Evolutionary conservation across 2,329 filamentous ascomycete species (phyloP), one percentile per base, ranked within the genome.

Genomic region (Aspergillus tamarii): DNA sequence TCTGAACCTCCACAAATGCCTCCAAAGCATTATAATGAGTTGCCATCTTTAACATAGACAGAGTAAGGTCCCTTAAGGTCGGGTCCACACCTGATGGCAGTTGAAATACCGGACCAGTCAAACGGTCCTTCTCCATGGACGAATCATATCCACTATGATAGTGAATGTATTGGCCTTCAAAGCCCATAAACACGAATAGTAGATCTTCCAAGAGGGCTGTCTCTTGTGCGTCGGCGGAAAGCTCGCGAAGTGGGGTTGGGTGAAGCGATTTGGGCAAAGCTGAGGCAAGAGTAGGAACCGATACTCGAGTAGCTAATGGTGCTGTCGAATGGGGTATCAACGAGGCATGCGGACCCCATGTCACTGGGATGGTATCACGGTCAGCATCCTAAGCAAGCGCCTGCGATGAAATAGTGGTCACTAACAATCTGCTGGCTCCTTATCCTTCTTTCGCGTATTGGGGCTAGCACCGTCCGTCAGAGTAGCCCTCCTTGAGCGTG

Each of bases 111-210:
- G 95, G 95, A 0, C 95, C 95, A 7, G 90, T 86, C 57, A 99
- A 83, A 16, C 94, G 89, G 73, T 96, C 93, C 72, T 94, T 92
- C 80, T 99, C 95, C 58, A 92, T 88, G 3, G 85, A 82, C 0
- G 94, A 93, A 70, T 97, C 89, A 76, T 96, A 98, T 10, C 87
- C 86, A 69, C 92, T 91, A 63, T 86, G 87, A 75, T 93, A 98
- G 61, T 92, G 91, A 66, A 99, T 91, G 75, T 98, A 98, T 77
- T 97, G 93, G n/a, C 95, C 95, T 79, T 99, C 95, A 67, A 93
- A 97, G 28, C 95, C 95, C 94, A 99, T 97, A 72, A 98, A 96
- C 6, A 96, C 93, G 74, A 94, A 97, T 41, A 98, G 80, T 19
- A 99, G 80, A 72, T 99, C 95, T 70, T 97, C 94, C 50, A 98